Evolutionary conservation across 306 rosid genomes (phyloP).

Genomic region (Inga oerstediana): DNA sequence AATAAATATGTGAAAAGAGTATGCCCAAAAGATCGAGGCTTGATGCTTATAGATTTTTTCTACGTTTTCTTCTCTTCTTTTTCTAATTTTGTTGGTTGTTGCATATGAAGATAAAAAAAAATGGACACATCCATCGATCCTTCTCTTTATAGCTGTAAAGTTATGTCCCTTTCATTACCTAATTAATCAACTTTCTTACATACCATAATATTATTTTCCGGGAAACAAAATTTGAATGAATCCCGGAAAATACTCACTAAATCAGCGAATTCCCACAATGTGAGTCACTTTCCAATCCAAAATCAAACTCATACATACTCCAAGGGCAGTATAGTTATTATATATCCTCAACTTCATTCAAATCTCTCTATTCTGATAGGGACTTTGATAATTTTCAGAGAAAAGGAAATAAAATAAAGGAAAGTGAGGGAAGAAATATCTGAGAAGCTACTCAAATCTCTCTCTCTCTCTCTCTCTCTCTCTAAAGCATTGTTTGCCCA

Average conservation of each 20-base stretch:
- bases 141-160: conserved; percentile 46
- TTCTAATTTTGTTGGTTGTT: neutral
- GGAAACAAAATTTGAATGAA: conserved; percentile 23
- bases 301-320: conserved; percentile 33
- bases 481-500: conserved; percentile 33
- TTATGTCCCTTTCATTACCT: conserved; percentile 52
- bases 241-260: conserved; percentile 8
- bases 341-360: neutral
- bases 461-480: neutral
- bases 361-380: conserved; percentile 37
- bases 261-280: neutral
- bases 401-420: conserved; percentile 30
- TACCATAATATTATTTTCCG: conserved; percentile 22
- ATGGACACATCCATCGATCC: conserved; percentile 31
- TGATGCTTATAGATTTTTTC: neutral
- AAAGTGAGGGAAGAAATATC: conserved; percentile 44
- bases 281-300: conserved; percentile 48
- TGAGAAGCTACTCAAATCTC: conserved; percentile 72
- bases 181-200: conserved; percentile 40
- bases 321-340: conserved; percentile 44
- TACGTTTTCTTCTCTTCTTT: neutral
- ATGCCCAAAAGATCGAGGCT: no score
- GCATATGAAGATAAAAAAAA: neutral
- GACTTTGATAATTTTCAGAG: conserved; percentile 34
- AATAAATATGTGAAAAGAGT: neutral